These are phyloP conservation scores for Aspergillus amoenus DNA, from an alignment of 2,329 filamentous ascomycete species.

Conservation along the genomic window DNA sequence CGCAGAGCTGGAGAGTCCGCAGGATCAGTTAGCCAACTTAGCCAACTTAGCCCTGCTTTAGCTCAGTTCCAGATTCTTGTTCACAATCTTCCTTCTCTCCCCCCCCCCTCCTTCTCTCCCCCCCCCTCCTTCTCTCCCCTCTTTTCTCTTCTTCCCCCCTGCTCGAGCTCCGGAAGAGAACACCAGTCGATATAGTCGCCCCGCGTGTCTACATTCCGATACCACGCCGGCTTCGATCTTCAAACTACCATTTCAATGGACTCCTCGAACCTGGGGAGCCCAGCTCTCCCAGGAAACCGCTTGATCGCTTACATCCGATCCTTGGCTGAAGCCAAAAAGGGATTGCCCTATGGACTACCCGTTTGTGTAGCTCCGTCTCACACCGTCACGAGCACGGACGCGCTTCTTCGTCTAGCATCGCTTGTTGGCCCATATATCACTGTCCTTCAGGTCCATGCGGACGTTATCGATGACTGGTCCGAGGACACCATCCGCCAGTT, in stretches of 20 bases:
- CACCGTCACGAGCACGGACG: constrained; percentile 56
- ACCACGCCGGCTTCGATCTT: not conserved
- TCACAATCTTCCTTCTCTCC: constrained; percentile 6
- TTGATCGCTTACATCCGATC: constrained; percentile 38
- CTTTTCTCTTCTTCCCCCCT: not conserved
- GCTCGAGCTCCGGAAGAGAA: not conserved
- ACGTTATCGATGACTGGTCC: constrained; percentile 62
- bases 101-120: not conserved
- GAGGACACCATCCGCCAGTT: constrained; percentile 51
- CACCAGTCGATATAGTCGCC: not conserved
- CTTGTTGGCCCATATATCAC: constrained; percentile 62
- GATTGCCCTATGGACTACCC: constrained; percentile 39
- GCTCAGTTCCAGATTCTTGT: constrained; percentile 6
- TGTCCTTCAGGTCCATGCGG: constrained; percentile 61
- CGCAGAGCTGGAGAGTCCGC: constrained; percentile 1
- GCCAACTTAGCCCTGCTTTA: constrained; percentile 9
- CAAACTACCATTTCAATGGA: constrained; percentile 17
- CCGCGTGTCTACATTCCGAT: not conserved
- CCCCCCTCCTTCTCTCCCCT: not conserved
- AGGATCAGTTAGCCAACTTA: constrained; percentile 11
- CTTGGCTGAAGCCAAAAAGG: constrained; percentile 33
- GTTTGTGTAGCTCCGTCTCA: constrained; percentile 53
- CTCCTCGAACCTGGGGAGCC: constrained; percentile 11
- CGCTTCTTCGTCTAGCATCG: constrained; percentile 56
- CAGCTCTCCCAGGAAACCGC: constrained; percentile 33